phyloP scores from a whole-genome alignment of 2,329 filamentous ascomycete genomes.

The Aspergillus candidus region DNA sequence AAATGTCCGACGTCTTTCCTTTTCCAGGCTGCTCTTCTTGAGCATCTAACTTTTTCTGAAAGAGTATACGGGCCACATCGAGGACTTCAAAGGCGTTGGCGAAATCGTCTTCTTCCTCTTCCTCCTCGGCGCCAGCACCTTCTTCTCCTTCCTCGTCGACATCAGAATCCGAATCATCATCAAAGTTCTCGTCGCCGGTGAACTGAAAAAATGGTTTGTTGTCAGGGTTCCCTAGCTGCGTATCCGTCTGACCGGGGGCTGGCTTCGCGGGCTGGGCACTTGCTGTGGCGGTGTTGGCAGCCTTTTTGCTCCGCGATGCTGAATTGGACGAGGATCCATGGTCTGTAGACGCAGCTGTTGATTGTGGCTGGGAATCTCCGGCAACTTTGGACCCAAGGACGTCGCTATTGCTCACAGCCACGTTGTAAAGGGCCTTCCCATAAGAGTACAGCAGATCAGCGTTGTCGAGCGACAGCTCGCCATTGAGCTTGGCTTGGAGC shows the following conservation, averaged over 20 bases:
- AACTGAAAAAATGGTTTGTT: slow-evolving; percentile 77
- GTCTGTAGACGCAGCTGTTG: slow-evolving; percentile 41
- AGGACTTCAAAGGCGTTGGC: slow-evolving; percentile 59
- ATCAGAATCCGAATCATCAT: slow-evolving; percentile 65
- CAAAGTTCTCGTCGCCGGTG: slow-evolving; percentile 88
- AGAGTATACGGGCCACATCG: slow-evolving; percentile 56
- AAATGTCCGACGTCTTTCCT: slow-evolving; percentile 42
- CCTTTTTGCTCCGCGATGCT: slow-evolving; percentile 12
- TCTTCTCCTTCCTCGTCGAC: slow-evolving; percentile 39
- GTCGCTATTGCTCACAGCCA: slow-evolving; percentile 90
- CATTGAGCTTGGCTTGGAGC: slow-evolving; percentile 84
- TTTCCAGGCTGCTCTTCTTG: slow-evolving; percentile 42
- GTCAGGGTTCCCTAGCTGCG: slow-evolving; percentile 15
- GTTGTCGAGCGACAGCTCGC: slow-evolving; percentile 84
- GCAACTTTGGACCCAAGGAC: slow-evolving; percentile 79
- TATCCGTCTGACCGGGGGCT: slow-evolving; percentile 11
- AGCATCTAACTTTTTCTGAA: slow-evolving; percentile 50
- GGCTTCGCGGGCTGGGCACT: slow-evolving; percentile 15
- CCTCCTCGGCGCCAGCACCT: slow-evolving; percentile 51
- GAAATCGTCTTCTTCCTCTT: slow-evolving; percentile 60
- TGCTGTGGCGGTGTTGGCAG: slow-evolving; percentile 24
- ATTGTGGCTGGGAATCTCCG: slow-evolving; percentile 51
- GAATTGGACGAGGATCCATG: slow-evolving; percentile 26
- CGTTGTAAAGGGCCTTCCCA: slow-evolving; percentile 86
- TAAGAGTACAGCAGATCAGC: slow-evolving; percentile 93